A percentile compares a stretch with the other conserved stretches of the same genome.
Evolutionary conservation across 2,329 filamentous ascomycete genomes (phyloP).

Genomic region (Epichloe sp.): DNA sequence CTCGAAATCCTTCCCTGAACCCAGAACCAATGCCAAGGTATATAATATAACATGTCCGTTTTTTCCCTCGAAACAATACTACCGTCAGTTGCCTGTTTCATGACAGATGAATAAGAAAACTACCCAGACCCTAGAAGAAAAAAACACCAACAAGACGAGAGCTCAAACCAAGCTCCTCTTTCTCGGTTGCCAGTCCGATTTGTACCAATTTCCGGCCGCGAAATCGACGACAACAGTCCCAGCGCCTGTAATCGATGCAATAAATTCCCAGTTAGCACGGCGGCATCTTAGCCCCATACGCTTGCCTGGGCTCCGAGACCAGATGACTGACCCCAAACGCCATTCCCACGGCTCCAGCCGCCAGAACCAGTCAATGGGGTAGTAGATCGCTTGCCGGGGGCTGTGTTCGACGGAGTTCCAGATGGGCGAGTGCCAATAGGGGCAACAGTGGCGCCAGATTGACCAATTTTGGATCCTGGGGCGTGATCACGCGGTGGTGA

Average conservation of each 20-base stretch:
- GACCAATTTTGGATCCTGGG: conserved; percentile 38
- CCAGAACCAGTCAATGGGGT: conserved; percentile 84
- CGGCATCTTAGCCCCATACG: conserved; percentile 64
- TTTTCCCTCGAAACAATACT: conserved; percentile 10
- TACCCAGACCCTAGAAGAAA: conserved; percentile 5
- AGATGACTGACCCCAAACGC: conserved; percentile 75
- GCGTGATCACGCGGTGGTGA: conserved; percentile 61
- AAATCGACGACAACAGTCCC: conserved; percentile 5
- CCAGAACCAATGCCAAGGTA: conserved; percentile 10
- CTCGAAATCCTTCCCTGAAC: conserved; percentile 5
- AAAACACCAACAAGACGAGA: conserved; percentile 4
- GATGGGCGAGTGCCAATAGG: conserved; percentile 86
- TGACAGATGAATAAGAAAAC: conserved; percentile 4
- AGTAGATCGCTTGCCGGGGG: conserved; percentile 63
- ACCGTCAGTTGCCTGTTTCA: conserved; percentile 6
- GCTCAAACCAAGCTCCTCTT: conserved; percentile 1
- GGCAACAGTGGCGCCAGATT: conserved; percentile 55
- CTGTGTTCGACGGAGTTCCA: conserved; percentile 34
- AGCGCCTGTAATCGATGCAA: conserved; percentile 4
- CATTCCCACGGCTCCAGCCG: conserved; percentile 68
- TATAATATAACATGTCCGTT: conserved; percentile 11
- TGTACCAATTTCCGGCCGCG: neutral
- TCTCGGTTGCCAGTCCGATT: conserved; percentile 12
- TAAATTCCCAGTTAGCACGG: neutral
- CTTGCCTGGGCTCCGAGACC: conserved; percentile 78